phyloP scores from a whole-genome alignment of 1,284 basidiomycete species.

The Cryptococcus jaspeensis region DNA sequence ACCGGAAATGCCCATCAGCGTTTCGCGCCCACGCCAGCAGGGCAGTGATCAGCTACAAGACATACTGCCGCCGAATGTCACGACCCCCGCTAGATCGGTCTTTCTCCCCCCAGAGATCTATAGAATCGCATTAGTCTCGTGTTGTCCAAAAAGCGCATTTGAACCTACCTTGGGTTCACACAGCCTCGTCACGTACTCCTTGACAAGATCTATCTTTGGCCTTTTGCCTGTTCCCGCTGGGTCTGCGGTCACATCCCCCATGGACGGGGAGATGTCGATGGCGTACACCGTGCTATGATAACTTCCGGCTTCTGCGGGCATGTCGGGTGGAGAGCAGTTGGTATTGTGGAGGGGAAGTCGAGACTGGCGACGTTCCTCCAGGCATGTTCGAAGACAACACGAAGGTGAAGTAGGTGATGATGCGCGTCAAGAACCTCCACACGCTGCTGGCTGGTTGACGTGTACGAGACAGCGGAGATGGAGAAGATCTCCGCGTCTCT shows the following conservation, averaged over 20 bases:
- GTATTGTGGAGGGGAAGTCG: not conserved
- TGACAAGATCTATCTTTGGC: slow-evolving; percentile 73
- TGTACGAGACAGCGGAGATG: too few species aligned
- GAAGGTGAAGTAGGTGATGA: not conserved
- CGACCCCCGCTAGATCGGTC: slow-evolving; percentile 84
- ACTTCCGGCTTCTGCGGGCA: slow-evolving; percentile 36
- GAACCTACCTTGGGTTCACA: slow-evolving; percentile 76
- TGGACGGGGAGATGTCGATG: slow-evolving; percentile 80
- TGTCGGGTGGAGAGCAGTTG: not conserved
- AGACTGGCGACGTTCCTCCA: too few species aligned
- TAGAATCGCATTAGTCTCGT: not conserved
- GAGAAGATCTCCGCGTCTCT: not conserved
- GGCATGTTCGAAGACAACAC: not conserved
- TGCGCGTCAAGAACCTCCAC: too few species aligned
- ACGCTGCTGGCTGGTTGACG: too few species aligned
- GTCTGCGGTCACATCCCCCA: slow-evolving; percentile 66
- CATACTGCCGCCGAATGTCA: slow-evolving; percentile 70
- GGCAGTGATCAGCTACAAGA: too few species aligned
- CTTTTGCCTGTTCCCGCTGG: slow-evolving; percentile 61
- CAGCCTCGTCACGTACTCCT: slow-evolving; percentile 83
- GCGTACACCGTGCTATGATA: slow-evolving; percentile 59
- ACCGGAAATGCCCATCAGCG: not conserved
- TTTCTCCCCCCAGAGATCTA: slow-evolving; percentile 86
- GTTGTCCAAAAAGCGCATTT: not conserved
- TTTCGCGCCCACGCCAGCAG: too few species aligned